Base-by-base conservation (phyloP, 345 rosid genomes). In the Citrus hindsii region DNA sequence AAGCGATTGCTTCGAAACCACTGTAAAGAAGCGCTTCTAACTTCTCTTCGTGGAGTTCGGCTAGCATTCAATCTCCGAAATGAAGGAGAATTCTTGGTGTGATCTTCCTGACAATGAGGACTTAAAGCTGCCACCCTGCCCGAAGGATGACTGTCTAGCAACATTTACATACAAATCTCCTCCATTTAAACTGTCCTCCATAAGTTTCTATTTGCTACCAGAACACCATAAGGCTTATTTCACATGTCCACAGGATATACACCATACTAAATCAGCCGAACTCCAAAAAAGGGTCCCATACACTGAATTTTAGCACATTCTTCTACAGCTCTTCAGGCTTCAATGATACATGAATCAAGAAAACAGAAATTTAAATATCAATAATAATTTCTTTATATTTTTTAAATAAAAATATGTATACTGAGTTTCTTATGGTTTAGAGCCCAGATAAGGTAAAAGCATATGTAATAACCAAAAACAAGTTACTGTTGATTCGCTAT, bases 11-110 rank as follows among this genome's bases (percentile, higher is more conserved):
- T 93, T 62, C 95, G 87, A 85, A 93, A 93, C 96, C 92, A 93
- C 77, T 91, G 96, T 63, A 83, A 64, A 66, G 80, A 80, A 79
- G 81, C 46, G 74, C 81, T 83, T 89, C 90, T 95, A 53, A 85
- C 90, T 25, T 95, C 99, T 88, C 90, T 87, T 79, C 93, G 86
- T 18, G 98, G 98, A 78, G 93, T 91, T 84, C 95, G 89, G 79
- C 90, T 85, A 10, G 97, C 88, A 85, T 90, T 83, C 72, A 86
- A 81, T 86, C 88, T 87, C 77, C 88, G 86, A 79, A 79, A 83
- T 24, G 93, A 77, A 63, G 98, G 97, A 78, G 99, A 88, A 81
- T 80, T 83, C 81, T 82, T 90, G 99, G 95, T 8, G 96, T 89
- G 94, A 88, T 71, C 82, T 93, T 79, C 98, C 98, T 0, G 98